Conservation (phyloP, 129 eudicot genomes). For the Glebionis coronaria region DNA sequence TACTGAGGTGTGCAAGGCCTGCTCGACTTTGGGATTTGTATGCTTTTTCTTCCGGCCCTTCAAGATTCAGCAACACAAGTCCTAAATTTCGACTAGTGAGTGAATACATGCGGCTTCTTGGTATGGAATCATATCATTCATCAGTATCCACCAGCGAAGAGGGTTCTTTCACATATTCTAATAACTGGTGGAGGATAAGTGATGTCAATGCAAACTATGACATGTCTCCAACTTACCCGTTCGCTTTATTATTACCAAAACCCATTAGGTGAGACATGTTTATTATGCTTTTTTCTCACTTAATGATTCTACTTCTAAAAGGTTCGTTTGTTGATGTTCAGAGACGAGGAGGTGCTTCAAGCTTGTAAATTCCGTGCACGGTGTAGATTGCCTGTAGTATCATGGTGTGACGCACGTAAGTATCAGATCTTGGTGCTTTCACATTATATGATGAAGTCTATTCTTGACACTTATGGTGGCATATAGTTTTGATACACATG, state of each 20-base stretch:
- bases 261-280: slow-evolving; percentile 54
- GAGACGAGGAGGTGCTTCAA: slow-evolving; percentile 89
- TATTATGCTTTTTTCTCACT: background rate
- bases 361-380: slow-evolving; percentile 97
- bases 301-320: background rate
- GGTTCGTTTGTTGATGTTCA: slow-evolving; percentile 30
- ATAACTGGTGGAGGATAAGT: slow-evolving; percentile 85
- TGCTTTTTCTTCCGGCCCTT: slow-evolving; percentile 74
- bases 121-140: slow-evolving; percentile 49
- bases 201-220: slow-evolving; percentile 67
- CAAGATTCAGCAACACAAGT: slow-evolving; percentile 53
- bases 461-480: slow-evolving; percentile 5
- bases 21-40: slow-evolving; percentile 90
- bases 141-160: slow-evolving; percentile 53
- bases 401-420: slow-evolving; percentile 89
- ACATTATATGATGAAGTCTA: no score
- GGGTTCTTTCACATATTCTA: slow-evolving; percentile 71
- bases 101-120: slow-evolving; percentile 92
- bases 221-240: slow-evolving; percentile 84
- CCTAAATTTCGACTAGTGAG: slow-evolving; percentile 79
- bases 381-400: slow-evolving; percentile 79
- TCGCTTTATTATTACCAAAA: slow-evolving; percentile 80
- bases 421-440: background rate
- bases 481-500: slow-evolving; percentile 12
- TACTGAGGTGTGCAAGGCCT: slow-evolving; percentile 78